Percentiles rank a stretch among this genome's conserved stretches.
phyloP scores from a whole-genome alignment of 2,329 filamentous ascomycete genomes.

The Curvularia sp. region DNA sequence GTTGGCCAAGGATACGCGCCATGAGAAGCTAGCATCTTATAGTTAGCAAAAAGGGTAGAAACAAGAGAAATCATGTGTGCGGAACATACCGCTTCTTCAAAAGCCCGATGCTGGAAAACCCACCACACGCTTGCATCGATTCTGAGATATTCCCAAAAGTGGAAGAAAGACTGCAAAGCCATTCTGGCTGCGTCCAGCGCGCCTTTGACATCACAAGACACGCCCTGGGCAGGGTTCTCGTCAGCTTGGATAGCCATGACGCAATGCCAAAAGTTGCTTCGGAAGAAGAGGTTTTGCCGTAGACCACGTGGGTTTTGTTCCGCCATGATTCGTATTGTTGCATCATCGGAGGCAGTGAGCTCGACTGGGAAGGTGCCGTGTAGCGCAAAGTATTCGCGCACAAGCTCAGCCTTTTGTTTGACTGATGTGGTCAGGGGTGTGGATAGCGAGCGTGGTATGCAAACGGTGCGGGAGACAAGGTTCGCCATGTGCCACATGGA shows the following conservation, averaged over 20 bases:
- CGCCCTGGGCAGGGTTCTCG: constrained; percentile 65
- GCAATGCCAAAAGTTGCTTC: constrained; percentile 84
- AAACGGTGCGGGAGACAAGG: constrained; percentile 78
- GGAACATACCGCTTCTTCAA: constrained; percentile 76
- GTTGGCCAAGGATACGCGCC: constrained; percentile 49
- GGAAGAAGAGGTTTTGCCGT: constrained; percentile 77
- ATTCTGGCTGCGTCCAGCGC: constrained; percentile 79
- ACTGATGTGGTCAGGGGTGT: constrained; percentile 73
- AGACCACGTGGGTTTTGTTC: constrained; percentile 70
- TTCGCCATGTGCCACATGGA: constrained; percentile 82
- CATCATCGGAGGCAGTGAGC: constrained; percentile 72
- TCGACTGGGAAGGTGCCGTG: constrained; percentile 75
- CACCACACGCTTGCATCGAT: constrained; percentile 81
- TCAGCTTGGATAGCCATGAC: constrained; percentile 80
- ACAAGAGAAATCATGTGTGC: background rate
- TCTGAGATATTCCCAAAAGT: constrained; percentile 73
- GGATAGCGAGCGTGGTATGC: constrained; percentile 75
- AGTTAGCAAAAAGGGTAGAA: background rate
- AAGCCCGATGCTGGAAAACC: constrained; percentile 83
- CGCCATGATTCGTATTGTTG: constrained; percentile 65
- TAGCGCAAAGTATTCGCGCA: constrained; percentile 73
- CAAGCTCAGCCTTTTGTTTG: constrained; percentile 72
- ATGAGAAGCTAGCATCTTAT: constrained; percentile 46
- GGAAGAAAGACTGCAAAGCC: constrained; percentile 76
- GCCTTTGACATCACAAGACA: constrained; percentile 66